These are phyloP conservation scores for Phaffomyces thermotolerans DNA, from an alignment of 805 yeast species.

Conservation along the genomic window DNA sequence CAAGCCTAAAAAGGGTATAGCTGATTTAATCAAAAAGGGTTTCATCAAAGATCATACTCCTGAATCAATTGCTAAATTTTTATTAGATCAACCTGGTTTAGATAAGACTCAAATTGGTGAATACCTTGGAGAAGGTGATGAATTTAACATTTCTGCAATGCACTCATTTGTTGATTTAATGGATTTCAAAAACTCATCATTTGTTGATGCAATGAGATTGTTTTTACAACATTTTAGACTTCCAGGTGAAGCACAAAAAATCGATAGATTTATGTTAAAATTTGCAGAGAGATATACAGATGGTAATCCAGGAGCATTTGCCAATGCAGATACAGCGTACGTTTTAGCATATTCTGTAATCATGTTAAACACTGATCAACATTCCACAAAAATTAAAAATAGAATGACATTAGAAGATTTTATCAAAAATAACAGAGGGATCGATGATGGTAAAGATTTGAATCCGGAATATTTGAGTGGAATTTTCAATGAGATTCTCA, in stretches of 20 bases:
- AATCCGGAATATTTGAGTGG: conserved; percentile 64
- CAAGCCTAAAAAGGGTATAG: conserved; percentile 77
- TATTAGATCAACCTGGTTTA: conserved; percentile 66
- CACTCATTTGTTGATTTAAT: conserved; percentile 87
- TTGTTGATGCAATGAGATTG: conserved; percentile 79
- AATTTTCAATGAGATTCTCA: conserved; percentile 71
- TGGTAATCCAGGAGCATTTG: conserved; percentile 82
- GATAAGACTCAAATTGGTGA: conserved; percentile 87
- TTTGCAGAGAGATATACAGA: conserved; percentile 89
- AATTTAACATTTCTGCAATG: conserved; percentile 73
- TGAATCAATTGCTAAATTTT: conserved; percentile 62
- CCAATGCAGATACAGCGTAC: conserved; percentile 92
- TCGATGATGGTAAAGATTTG: conserved; percentile 83
- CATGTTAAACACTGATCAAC: conserved; percentile 90
- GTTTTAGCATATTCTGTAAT: conserved; percentile 87
- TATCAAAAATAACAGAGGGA: conserved; percentile 79
- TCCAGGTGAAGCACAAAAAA: conserved; percentile 98
- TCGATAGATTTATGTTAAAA: conserved; percentile 92
- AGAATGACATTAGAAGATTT: conserved; percentile 89
- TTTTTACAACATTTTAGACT: conserved; percentile 85
- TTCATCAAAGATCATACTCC: conserved; percentile 61
- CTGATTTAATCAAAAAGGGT: conserved; percentile 49
- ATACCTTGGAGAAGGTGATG: conserved; percentile 83
- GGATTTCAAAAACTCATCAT: conserved; percentile 61
- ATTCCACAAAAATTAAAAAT: conserved; percentile 76